Evolutionary conservation across 1,284 basidiomycete species (phyloP).

Genomic region (Papiliotrema flavescens): DNA sequence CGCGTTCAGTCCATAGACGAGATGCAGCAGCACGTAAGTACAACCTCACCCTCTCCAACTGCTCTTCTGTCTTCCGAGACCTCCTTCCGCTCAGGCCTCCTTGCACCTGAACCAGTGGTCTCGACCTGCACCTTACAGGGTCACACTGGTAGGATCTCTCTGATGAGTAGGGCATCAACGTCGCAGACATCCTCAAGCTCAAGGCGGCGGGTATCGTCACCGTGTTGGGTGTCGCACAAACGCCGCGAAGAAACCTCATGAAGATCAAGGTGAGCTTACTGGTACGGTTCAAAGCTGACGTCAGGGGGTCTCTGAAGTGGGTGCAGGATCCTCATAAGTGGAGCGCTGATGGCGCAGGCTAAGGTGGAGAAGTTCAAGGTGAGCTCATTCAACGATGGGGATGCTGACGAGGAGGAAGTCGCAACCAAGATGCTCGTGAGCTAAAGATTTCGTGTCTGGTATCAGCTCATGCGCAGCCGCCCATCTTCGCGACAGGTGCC

Average conservation of each 20-base stretch:
- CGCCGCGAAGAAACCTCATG: constrained; percentile 75
- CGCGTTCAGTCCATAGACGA: constrained; percentile 76
- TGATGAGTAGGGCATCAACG: constrained; percentile 73
- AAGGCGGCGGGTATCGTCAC: constrained; percentile 60
- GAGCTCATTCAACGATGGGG: constrained; percentile 10
- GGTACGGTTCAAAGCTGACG: neutral
- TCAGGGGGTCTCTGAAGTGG: constrained; percentile 43
- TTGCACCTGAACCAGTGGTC: too few species aligned
- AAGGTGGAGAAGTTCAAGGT: constrained; percentile 96
- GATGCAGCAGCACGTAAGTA: constrained; percentile 73
- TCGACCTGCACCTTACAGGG: too few species aligned
- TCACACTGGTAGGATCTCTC: too few species aligned
- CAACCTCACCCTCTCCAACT: neutral
- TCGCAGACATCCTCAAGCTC: constrained; percentile 87
- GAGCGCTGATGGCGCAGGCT: constrained; percentile 51
- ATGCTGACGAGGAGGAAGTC: constrained; percentile 60
- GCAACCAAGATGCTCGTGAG: constrained; percentile 73
- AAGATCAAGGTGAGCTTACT: constrained; percentile 79
- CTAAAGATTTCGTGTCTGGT: neutral
- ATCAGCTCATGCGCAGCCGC: constrained; percentile 56
- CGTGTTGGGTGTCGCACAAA: constrained; percentile 56
- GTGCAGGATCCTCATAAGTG: constrained; percentile 46
- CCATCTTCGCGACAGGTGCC: constrained; percentile 81
- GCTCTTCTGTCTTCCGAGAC: neutral
- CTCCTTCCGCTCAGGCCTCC: too few species aligned